These are phyloP conservation scores for Acacia acuminata DNA, from an alignment of 306 rosid species.

Conservation along the genomic window DNA sequence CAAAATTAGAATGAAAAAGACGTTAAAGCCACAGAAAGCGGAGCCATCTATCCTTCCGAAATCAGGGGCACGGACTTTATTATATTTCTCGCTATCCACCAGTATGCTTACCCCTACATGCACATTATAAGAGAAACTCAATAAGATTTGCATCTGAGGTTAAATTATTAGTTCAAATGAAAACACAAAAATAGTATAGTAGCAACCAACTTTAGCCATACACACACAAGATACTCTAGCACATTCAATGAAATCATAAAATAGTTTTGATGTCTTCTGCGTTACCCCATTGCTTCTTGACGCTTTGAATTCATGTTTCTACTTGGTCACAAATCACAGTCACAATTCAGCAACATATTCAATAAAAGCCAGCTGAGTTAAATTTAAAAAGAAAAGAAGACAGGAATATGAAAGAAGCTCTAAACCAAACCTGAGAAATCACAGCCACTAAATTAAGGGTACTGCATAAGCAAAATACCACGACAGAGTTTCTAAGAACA, in stretches of 20 bases:
- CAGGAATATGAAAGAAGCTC: neutral
- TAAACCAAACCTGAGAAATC: slow-evolving; percentile 22
- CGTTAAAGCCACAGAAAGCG: slow-evolving; percentile 16
- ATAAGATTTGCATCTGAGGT: neutral
- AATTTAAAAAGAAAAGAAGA: neutral
- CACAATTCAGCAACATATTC: neutral
- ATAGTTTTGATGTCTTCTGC: neutral
- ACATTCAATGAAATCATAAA: neutral
- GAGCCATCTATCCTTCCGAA: slow-evolving; percentile 34
- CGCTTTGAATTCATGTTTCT: neutral
- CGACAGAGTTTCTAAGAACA: neutral
- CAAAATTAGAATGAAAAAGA: slow-evolving; percentile 30
- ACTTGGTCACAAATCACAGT: neutral
- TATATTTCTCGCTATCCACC: slow-evolving; percentile 33
- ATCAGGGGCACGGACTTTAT: slow-evolving; percentile 28
- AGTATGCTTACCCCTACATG: slow-evolving; percentile 28
- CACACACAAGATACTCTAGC: neutral
- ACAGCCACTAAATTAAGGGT: slow-evolving; percentile 20
- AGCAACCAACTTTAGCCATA: neutral
- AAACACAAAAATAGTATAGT: neutral
- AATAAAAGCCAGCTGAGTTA: neutral
- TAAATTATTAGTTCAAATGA: neutral
- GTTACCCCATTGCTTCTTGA: slow-evolving; percentile 2
- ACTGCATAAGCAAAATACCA: neutral
- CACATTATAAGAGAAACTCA: slow-evolving; percentile 26